These are phyloP conservation scores for Sphaerosporella brunnea DNA, from an alignment of 495 filamentous ascomycete species.

Conservation along the genomic window DNA sequence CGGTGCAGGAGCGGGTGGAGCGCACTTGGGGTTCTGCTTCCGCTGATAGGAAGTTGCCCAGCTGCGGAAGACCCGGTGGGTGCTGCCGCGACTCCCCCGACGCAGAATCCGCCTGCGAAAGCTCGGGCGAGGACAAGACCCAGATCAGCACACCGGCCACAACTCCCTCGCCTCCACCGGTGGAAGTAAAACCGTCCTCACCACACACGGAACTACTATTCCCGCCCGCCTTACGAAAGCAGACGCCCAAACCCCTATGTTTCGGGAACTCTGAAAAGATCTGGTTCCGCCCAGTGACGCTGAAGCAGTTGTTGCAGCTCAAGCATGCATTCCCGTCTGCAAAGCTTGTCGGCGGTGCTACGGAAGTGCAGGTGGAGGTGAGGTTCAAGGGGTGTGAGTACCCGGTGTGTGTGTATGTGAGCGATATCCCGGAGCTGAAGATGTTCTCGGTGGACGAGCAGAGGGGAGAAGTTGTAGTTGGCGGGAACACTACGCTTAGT, in stretches of 20 bases:
- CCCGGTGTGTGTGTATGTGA: slow-evolving; percentile 28
- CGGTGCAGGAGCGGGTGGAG: background rate
- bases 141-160: background rate
- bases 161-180: background rate
- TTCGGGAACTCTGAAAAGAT: slow-evolving; percentile 28
- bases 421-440: slow-evolving; percentile 29
- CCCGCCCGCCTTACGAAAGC: slow-evolving; percentile 26
- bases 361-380: slow-evolving; percentile 29
- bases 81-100: slow-evolving; percentile 27
- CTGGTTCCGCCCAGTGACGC: slow-evolving; percentile 29
- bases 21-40: slow-evolving; percentile 10
- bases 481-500: slow-evolving; percentile 28
- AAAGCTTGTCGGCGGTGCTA: slow-evolving; percentile 28
- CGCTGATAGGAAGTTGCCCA: slow-evolving; percentile 1
- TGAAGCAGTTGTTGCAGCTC: slow-evolving; percentile 28
- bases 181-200: slow-evolving; percentile 23
- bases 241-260: slow-evolving; percentile 23
- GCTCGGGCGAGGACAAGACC: background rate
- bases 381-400: slow-evolving; percentile 28
- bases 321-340: slow-evolving; percentile 29
- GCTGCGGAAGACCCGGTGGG: slow-evolving; percentile 29
- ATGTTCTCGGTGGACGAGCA: slow-evolving; percentile 18
- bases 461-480: slow-evolving; percentile 21
- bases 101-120: background rate
- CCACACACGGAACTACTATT: slow-evolving; percentile 29